phyloP scores from a whole-genome alignment of 805 yeast species.

The Starmerella bacillaris region DNA sequence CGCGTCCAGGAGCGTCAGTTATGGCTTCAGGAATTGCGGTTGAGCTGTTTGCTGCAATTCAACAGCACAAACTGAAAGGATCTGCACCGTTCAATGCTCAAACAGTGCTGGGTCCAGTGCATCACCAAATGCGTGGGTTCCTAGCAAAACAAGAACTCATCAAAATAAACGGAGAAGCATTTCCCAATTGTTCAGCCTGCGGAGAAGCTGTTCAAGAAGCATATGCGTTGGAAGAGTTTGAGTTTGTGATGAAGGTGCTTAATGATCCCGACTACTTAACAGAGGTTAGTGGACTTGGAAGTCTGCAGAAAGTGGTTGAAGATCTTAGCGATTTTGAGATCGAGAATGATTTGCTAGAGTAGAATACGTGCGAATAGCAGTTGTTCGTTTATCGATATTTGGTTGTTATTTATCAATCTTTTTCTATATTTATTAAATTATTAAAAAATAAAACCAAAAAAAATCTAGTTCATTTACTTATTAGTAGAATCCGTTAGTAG shows the following conservation, averaged over 20 bases:
- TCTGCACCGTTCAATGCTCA: constrained; percentile 27
- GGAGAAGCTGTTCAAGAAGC: constrained; percentile 39
- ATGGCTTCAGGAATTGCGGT: constrained; percentile 76
- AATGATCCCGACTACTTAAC: constrained; percentile 52
- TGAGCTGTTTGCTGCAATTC: constrained; percentile 54
- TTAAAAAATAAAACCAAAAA: too few species aligned
- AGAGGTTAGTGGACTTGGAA: constrained; percentile 56
- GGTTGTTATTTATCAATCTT: too few species aligned
- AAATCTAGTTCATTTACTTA: too few species aligned
- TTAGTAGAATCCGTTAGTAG: too few species aligned
- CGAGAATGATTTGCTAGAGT: constrained; percentile 2
- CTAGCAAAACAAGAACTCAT: constrained; percentile 45
- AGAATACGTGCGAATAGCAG: neutral
- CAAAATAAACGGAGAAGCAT: constrained; percentile 54
- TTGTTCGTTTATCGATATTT: too few species aligned
- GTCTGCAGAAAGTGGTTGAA: constrained; percentile 58
- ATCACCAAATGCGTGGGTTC: constrained; percentile 87
- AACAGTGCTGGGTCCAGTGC: constrained; percentile 47
- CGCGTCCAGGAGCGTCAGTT: constrained; percentile 88
- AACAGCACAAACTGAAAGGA: constrained; percentile 46
- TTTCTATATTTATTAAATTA: too few species aligned
- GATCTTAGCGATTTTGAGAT: constrained; percentile 26
- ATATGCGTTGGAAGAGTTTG: constrained; percentile 50
- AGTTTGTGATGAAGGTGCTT: constrained; percentile 55
- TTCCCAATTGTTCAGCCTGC: constrained; percentile 74